A percentile compares a stretch with the other conserved stretches of the same genome.
These are phyloP conservation scores for Kondoa subrosea DNA, from an alignment of 768 basidiomycete species.

Conservation along the genomic window DNA sequence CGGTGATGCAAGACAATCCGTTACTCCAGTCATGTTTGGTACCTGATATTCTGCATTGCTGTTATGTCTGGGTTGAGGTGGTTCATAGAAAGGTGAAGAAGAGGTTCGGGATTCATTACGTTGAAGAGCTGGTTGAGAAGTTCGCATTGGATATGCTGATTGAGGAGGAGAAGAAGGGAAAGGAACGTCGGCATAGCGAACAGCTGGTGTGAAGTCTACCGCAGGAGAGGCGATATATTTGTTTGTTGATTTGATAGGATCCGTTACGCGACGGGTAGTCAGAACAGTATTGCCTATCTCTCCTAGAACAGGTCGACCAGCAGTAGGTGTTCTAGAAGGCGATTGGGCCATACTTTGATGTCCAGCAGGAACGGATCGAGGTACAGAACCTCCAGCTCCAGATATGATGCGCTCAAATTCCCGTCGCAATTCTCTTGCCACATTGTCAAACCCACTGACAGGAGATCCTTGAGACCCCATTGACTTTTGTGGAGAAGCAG, in stretches of 20 bases:
- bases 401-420: slow-evolving; percentile 19
- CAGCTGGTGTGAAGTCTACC: not conserved
- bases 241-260: not conserved
- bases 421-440: slow-evolving; percentile 18
- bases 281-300: not conserved
- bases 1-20: slow-evolving; percentile 22
- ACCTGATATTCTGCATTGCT: slow-evolving; percentile 9
- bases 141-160: not conserved
- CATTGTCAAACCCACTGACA: slow-evolving; percentile 13
- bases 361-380: not conserved
- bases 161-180: not conserved
- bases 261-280: not conserved
- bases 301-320: not conserved
- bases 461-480: not conserved
- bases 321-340: not conserved
- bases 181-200: not conserved
- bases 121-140: not conserved
- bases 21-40: slow-evolving; percentile 26
- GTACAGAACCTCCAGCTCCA: slow-evolving; percentile 7
- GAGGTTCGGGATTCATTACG: not conserved
- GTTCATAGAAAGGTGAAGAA: not conserved
- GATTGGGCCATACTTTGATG: not conserved
- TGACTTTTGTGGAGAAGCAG: not conserved
- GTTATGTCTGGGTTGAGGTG: not conserved
- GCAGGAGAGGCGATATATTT: not conserved